These are phyloP conservation scores for Claviceps cyperi DNA, from an alignment of 2,329 filamentous ascomycete species.

Conservation along the genomic window DNA sequence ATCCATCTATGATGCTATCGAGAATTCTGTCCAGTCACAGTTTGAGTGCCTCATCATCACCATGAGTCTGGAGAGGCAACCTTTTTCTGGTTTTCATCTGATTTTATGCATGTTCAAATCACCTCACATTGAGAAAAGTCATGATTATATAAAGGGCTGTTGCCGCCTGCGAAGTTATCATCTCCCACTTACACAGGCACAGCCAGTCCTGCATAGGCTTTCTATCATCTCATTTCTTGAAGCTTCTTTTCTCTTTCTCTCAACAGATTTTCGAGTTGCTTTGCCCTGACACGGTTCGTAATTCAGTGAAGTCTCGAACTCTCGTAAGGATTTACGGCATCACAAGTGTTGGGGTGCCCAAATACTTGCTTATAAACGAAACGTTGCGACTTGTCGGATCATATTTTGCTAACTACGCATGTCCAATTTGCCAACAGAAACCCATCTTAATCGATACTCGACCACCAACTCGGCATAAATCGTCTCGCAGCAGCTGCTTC, in stretches of 20 bases:
- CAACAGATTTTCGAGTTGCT: background rate
- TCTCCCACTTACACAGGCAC: background rate
- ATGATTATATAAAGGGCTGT: background rate
- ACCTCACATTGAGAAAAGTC: background rate
- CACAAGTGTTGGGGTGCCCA: background rate
- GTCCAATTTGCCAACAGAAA: background rate
- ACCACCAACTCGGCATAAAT: background rate
- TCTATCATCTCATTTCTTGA: background rate
- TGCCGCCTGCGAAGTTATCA: background rate
- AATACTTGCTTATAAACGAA: background rate
- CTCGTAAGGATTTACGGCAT: background rate
- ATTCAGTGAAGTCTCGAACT: background rate
- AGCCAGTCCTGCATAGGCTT: background rate
- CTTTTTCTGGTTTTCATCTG: background rate
- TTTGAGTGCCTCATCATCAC: background rate
- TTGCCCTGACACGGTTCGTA: background rate
- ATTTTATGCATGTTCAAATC: background rate
- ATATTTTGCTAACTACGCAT: background rate
- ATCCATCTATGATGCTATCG: background rate
- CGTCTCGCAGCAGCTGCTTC: constrained; percentile 15
- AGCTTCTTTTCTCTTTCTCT: background rate
- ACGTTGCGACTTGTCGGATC: too few species aligned
- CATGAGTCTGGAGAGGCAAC: background rate
- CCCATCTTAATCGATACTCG: background rate
- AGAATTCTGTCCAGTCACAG: background rate